Evolutionary conservation across 2,329 filamentous ascomycete species (phyloP).

Genomic region (Calycina herbarum): DNA sequence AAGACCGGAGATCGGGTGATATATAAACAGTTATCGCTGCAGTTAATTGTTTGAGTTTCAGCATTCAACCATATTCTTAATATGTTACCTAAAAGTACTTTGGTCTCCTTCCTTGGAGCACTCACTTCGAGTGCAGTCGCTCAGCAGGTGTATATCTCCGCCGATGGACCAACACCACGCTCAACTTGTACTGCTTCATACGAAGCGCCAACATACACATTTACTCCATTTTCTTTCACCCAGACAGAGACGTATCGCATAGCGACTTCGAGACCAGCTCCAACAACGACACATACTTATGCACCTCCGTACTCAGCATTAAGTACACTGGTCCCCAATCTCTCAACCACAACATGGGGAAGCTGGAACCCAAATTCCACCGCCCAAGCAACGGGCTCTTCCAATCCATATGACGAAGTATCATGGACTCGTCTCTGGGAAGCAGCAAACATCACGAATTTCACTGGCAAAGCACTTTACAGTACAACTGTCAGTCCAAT

Average conservation of each 20-base stretch:
- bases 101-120: too few species aligned
- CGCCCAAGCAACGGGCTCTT: background rate
- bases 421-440: constrained; percentile 12
- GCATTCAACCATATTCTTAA: too few species aligned
- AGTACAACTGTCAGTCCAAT: constrained; percentile 15
- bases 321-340: constrained; percentile 9
- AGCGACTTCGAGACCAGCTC: constrained; percentile 12
- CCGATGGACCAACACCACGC: too few species aligned
- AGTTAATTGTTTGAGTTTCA: too few species aligned
- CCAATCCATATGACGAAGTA: constrained; percentile 3
- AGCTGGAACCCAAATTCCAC: constrained; percentile 6
- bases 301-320: constrained; percentile 2
- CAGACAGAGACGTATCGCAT: background rate
- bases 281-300: constrained; percentile 1
- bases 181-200: too few species aligned
- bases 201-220: too few species aligned
- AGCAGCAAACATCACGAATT: background rate
- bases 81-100: too few species aligned
- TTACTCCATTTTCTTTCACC: too few species aligned
- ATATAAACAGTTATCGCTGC: too few species aligned
- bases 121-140: too few species aligned
- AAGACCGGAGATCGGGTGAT: too few species aligned
- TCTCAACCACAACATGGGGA: constrained; percentile 9
- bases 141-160: too few species aligned
- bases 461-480: constrained; percentile 4